Evolutionary conservation across 768 basidiomycete species (phyloP).

Genomic region (Clathrus columnatus): DNA sequence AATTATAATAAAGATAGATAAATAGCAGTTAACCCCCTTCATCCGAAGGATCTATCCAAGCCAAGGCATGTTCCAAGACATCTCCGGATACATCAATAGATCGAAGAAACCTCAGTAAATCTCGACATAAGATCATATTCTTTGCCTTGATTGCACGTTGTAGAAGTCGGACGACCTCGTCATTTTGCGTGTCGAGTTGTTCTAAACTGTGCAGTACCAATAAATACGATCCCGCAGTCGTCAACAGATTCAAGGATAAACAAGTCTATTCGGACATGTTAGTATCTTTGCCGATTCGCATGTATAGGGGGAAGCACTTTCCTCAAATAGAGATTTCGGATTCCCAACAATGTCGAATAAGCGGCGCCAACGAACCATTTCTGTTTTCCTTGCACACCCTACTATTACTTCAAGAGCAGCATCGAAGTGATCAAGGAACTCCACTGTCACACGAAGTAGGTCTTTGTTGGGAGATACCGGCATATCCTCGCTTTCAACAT

Average conservation of each 20-base stretch:
- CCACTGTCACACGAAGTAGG: constrained; percentile 60
- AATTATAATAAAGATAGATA: neutral
- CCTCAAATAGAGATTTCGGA: constrained; percentile 87
- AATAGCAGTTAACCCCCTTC: neutral
- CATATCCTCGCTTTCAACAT: constrained; percentile 34
- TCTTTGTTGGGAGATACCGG: constrained; percentile 22
- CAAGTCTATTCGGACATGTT: constrained; percentile 46
- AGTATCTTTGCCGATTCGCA: neutral
- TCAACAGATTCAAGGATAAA: constrained; percentile 58
- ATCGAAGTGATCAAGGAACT: constrained; percentile 93
- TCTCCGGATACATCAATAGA: constrained; percentile 83
- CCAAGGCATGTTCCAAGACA: constrained; percentile 55
- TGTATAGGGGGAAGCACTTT: constrained; percentile 27
- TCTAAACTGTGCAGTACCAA: constrained; percentile 91
- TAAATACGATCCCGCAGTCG: constrained; percentile 87
- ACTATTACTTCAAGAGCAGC: constrained; percentile 88
- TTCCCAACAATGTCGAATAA: constrained; percentile 87
- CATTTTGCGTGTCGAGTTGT: constrained; percentile 68
- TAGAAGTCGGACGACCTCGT: constrained; percentile 75
- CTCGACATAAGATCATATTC: constrained; percentile 88
- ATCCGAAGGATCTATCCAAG: constrained; percentile 21
- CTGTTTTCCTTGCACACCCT: constrained; percentile 92
- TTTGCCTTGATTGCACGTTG: constrained; percentile 63
- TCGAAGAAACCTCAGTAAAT: constrained; percentile 85
- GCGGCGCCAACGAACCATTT: constrained; percentile 81